A percentile compares a stretch with the other conserved stretches of the same genome.
phyloP scores from a whole-genome alignment of 768 basidiomycete species.

The Suillus plorans region DNA sequence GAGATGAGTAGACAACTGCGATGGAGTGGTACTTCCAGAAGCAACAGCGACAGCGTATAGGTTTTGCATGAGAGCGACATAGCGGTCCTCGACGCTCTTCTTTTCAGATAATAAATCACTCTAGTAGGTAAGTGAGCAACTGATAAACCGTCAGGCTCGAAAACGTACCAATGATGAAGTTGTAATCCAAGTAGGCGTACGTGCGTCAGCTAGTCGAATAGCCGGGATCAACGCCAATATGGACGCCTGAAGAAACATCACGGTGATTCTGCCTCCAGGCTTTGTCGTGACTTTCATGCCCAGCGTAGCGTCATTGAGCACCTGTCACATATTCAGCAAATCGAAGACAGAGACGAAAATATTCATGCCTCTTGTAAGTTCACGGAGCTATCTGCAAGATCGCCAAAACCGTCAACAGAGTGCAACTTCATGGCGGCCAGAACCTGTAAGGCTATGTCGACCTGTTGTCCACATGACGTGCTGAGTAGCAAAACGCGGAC shows the following conservation, averaged over 20 bases:
- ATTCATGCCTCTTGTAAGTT: conserved; percentile 30
- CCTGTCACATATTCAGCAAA: conserved; percentile 33
- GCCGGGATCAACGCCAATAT: conserved; percentile 50
- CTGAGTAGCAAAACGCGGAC: conserved; percentile 58
- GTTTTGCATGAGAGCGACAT: conserved; percentile 58
- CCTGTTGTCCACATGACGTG: conserved; percentile 56
- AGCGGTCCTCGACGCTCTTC: conserved; percentile 35
- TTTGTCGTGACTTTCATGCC: conserved; percentile 54
- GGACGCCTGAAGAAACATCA: conserved; percentile 56
- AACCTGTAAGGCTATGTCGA: conserved; percentile 50
- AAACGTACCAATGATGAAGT: conserved; percentile 33
- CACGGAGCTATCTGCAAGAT: conserved; percentile 9
- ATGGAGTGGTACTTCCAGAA: conserved; percentile 42
- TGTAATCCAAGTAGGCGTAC: conserved; percentile 48
- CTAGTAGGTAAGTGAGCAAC: conserved; percentile 1
- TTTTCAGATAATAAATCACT: conserved; percentile 17
- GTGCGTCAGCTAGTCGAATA: conserved; percentile 45
- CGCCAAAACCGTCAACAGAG: conserved; percentile 45
- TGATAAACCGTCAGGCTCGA: neutral
- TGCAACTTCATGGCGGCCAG: conserved; percentile 47
- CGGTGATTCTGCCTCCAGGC: conserved; percentile 57
- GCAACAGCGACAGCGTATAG: conserved; percentile 70
- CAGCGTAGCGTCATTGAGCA: conserved; percentile 43
- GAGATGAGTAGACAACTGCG: conserved; percentile 49
- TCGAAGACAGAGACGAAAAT: neutral